Evolutionary conservation across 805 yeast genomes (phyloP).

Genomic region (Pichia occidentalis): DNA sequence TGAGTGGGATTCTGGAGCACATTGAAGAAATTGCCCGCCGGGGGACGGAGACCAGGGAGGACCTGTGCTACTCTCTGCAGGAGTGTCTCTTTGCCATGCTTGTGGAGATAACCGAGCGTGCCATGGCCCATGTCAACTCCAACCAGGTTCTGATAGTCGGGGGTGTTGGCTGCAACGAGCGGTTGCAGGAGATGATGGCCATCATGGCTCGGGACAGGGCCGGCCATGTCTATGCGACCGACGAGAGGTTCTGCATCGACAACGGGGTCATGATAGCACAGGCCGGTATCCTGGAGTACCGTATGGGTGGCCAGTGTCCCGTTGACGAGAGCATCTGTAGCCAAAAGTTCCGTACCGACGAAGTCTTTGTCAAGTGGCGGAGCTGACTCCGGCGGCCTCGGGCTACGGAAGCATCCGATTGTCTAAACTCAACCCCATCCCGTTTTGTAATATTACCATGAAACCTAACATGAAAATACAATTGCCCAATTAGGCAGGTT

Average conservation of each 20-base stretch:
- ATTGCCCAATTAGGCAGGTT: no score
- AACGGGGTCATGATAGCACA: slow-evolving; percentile 99
- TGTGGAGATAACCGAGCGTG: slow-evolving; percentile 95
- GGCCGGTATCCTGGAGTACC: slow-evolving; percentile 81
- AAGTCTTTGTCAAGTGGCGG: slow-evolving; percentile 86
- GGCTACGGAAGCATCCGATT: no score
- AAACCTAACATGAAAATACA: no score
- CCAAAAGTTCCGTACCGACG: slow-evolving; percentile 92
- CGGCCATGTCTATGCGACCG: slow-evolving; percentile 90
- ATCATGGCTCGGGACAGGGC: slow-evolving; percentile 83
- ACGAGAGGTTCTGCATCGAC: slow-evolving; percentile 94
- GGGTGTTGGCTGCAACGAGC: slow-evolving; percentile 93
- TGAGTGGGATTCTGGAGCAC: slow-evolving; percentile 90
- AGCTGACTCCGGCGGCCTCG: no score
- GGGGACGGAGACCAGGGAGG: slow-evolving; percentile 37
- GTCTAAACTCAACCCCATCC: no score
- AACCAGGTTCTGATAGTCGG: slow-evolving; percentile 92
- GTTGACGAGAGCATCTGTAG: slow-evolving; percentile 76
- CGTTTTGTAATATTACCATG: no score
- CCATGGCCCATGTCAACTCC: slow-evolving; percentile 94
- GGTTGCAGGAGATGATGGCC: slow-evolving; percentile 96
- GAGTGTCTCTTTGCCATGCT: slow-evolving; percentile 93
- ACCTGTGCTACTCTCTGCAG: slow-evolving; percentile 87
- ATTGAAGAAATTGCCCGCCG: slow-evolving; percentile 51
- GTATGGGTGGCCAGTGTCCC: slow-evolving; percentile 66